A percentile compares a stretch with the other conserved stretches of the same genome.
Conservation (phyloP, 1,284 basidiomycete genomes). For the Ustilago lituana region DNA sequence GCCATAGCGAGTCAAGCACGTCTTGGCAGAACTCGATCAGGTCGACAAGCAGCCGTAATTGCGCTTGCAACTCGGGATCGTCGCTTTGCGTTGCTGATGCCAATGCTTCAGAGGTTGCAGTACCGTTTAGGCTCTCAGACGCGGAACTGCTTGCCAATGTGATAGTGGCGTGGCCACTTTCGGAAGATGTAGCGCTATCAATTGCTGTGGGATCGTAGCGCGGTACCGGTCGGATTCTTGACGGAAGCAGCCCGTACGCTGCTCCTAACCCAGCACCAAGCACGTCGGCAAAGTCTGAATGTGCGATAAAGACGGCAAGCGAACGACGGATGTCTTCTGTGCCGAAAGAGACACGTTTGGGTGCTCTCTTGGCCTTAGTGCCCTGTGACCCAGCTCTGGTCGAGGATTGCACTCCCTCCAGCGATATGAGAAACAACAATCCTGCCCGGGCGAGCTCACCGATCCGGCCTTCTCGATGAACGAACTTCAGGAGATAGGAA, state of each 20-base stretch:
- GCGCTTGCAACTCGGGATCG: conserved; percentile 77
- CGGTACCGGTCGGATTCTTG: conserved; percentile 25
- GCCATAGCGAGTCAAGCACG: conserved; percentile 69
- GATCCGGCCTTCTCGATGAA: conserved; percentile 90
- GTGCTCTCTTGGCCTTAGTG: conserved; percentile 1
- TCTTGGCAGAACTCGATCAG: conserved; percentile 92
- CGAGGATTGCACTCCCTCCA: conserved; percentile 65
- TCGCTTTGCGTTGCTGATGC: conserved; percentile 68
- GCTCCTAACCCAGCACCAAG: conserved; percentile 92
- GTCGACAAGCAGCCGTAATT: conserved; percentile 87
- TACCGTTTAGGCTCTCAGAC: neutral
- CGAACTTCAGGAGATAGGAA: conserved; percentile 92
- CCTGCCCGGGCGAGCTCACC: conserved; percentile 94
- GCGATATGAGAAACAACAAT: conserved; percentile 89
- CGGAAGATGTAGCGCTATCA: conserved; percentile 3
- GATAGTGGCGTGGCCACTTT: conserved; percentile 13
- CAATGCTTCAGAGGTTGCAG: conserved; percentile 14
- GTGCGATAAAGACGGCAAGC: conserved; percentile 91
- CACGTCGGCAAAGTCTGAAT: conserved; percentile 95
- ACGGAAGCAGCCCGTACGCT: conserved; percentile 87
- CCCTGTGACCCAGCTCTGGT: neutral
- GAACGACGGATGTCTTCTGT: conserved; percentile 68
- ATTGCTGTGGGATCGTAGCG: conserved; percentile 35
- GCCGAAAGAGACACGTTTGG: conserved; percentile 24
- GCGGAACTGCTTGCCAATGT: conserved; percentile 41